Evolutionary conservation across 1,139 yeast genomes (phyloP).

Genomic region (Saccharomyces hybrid): DNA sequence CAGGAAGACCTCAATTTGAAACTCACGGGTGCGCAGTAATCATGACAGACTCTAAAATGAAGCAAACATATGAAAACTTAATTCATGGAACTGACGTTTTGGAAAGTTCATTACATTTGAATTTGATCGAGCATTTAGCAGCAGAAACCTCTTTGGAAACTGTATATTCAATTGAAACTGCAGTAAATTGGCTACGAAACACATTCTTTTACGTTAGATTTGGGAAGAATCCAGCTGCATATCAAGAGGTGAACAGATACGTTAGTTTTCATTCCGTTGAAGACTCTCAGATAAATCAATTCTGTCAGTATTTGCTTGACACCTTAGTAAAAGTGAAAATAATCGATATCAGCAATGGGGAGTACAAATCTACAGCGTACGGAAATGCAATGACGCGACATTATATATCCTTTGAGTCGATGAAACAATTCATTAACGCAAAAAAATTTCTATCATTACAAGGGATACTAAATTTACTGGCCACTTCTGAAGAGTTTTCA

Average conservation of each 20-base stretch:
- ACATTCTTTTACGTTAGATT: slow-evolving; percentile 47
- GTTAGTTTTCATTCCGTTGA: slow-evolving; percentile 12
- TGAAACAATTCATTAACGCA: slow-evolving; percentile 32
- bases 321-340: slow-evolving; percentile 31
- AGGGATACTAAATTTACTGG: slow-evolving; percentile 29
- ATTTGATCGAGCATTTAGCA: slow-evolving; percentile 40
- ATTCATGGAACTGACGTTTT: slow-evolving; percentile 39
- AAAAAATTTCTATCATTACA: slow-evolving; percentile 13
- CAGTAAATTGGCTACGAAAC: slow-evolving; percentile 43
- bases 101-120: slow-evolving; percentile 44
- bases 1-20: slow-evolving; percentile 53
- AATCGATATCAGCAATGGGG: slow-evolving; percentile 16
- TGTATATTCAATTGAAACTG: slow-evolving; percentile 35
- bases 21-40: slow-evolving; percentile 47
- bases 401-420: slow-evolving; percentile 39
- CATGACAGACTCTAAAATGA: slow-evolving; percentile 39
- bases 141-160: slow-evolving; percentile 45
- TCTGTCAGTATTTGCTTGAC: slow-evolving; percentile 31
- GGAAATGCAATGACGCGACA: slow-evolving; percentile 44
- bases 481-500: slow-evolving; percentile 37
- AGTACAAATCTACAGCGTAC: slow-evolving; percentile 32
- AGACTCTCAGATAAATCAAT: slow-evolving; percentile 29
- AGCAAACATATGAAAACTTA: slow-evolving; percentile 36
- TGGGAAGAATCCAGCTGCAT: slow-evolving; percentile 35
- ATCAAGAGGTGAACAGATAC: slow-evolving; percentile 26